phyloP scores from a whole-genome alignment of 805 yeast species.

The Nakazawaea sp. region DNA sequence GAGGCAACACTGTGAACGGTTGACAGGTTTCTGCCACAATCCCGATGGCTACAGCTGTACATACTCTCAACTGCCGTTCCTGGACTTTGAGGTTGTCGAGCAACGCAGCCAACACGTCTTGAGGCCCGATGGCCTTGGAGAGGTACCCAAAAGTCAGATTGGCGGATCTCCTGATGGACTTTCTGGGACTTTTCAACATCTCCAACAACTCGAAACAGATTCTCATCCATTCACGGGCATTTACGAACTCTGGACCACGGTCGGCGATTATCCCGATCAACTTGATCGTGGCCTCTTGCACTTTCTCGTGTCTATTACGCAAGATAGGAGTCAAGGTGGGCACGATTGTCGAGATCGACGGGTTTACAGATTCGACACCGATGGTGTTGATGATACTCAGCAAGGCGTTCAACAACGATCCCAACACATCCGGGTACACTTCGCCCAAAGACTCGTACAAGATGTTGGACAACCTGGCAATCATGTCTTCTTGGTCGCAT shows the following conservation, averaged over 20 bases:
- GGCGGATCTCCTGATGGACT: conserved; percentile 74
- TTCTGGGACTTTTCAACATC: conserved; percentile 74
- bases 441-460: conserved; percentile 91
- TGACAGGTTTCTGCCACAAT: conserved; percentile 91
- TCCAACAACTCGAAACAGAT: conserved; percentile 88
- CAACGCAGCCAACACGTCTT: conserved; percentile 81
- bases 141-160: conserved; percentile 88
- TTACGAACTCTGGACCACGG: conserved; percentile 70
- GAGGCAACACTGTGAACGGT: conserved; percentile 91
- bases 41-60: conserved; percentile 97
- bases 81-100: conserved; percentile 83
- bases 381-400: conserved; percentile 52
- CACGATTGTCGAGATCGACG: conserved; percentile 74
- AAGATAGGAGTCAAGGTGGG: conserved; percentile 90
- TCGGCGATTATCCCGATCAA: conserved; percentile 80
- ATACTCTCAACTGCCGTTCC: conserved; percentile 92
- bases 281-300: conserved; percentile 75
- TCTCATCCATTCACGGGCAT: conserved; percentile 97
- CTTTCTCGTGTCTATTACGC: conserved; percentile 83
- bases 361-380: conserved; percentile 59
- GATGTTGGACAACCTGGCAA: conserved; percentile 66
- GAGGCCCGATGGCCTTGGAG: conserved; percentile 92
- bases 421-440: conserved; percentile 88
- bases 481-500: conserved; percentile 57
- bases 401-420: conserved; percentile 73